A percentile compares a stretch with the other conserved stretches of the same genome.
Evolutionary conservation across 306 rosid genomes (phyloP).

Genomic region (Morella rubra): DNA sequence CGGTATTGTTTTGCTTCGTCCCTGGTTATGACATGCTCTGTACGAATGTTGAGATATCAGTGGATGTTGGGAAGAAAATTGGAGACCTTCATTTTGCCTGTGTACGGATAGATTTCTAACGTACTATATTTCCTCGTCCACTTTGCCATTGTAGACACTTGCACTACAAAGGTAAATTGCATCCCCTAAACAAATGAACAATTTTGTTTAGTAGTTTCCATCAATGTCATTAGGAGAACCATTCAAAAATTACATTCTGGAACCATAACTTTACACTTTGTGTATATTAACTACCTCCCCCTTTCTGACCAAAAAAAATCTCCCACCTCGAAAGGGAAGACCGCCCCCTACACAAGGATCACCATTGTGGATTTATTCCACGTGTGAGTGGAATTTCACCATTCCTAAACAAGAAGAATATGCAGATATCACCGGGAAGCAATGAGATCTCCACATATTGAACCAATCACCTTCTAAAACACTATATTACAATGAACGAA

Average conservation of each 20-base stretch:
- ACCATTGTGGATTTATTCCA: conserved; percentile 31
- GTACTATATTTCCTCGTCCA: neutral
- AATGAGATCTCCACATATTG: conserved; percentile 27
- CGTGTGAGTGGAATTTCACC: conserved; percentile 34
- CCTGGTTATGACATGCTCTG: neutral
- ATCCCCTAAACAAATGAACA: neutral
- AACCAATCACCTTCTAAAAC: conserved; percentile 48
- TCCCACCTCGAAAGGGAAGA: neutral
- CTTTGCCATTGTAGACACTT: neutral
- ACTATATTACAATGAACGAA: conserved; percentile 53
- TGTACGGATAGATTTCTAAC: neutral
- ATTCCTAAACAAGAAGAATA: conserved; percentile 29
- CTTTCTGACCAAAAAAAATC: neutral
- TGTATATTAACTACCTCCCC: conserved; percentile 15
- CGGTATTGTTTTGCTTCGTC: neutral
- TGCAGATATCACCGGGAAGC: neutral
- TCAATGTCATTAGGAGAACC: conserved; percentile 1
- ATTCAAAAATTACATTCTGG: conserved; percentile 31
- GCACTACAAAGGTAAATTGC: neutral
- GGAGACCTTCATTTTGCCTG: neutral
- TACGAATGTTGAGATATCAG: neutral
- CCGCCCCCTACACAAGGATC: conserved; percentile 28
- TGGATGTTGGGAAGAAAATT: neutral
- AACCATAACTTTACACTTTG: conserved; percentile 14
- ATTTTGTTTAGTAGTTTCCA: neutral